Base-by-base conservation (phyloP, 805 yeast species). In the Barnettozyma salicaria region DNA sequence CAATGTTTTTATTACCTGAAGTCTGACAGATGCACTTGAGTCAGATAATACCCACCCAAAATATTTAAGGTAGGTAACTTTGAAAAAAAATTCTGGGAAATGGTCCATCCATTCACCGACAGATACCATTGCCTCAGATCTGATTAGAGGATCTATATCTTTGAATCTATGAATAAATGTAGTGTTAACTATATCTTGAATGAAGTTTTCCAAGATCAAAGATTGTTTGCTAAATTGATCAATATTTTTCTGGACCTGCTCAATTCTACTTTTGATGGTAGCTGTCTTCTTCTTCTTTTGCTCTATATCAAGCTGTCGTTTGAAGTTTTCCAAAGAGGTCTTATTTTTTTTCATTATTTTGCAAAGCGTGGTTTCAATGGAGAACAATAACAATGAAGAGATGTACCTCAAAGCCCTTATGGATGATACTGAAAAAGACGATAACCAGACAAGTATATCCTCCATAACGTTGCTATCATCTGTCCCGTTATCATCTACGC, bases 1-100 rank as follows among this genome's bases (percentile, higher is more conserved):
- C 30, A 88, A 59, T 4, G 71, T 67, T 46, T 67, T 74, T 19
- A 82, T 53, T 2, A 78, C 88, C 47, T 83, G 87, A 7, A 67
- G 54, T 47, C 95, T 69, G 1, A 85, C 94, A 4, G 54, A 44
- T 9, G 71, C 58, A 12, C 73, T 69, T 3, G 75, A 64, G 52
- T 88, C 96, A n/a, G 89, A 78, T 28, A 89, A 61, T 23, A 85
- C 64, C 94, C 94, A 83, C 5, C 95, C 95, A 51, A 83, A 70
- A 56, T 83, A 85, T 44, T 88, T 72, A 44, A 87, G 65, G 50
- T 78, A 85, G 1, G 78, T 64, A 10, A 80, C 78, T 42, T 76
- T 82, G 45, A 82, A 71, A 50, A 83, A 87, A 37, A 67, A 61
- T 40, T 81, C 88, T 0, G 95, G 94, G 43, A 72, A 72, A 6